A percentile compares a stretch with the other conserved stretches of the same genome.
Conservation (phyloP, 805 yeast genomes). For the Cyberlindnera mycetangii region DNA sequence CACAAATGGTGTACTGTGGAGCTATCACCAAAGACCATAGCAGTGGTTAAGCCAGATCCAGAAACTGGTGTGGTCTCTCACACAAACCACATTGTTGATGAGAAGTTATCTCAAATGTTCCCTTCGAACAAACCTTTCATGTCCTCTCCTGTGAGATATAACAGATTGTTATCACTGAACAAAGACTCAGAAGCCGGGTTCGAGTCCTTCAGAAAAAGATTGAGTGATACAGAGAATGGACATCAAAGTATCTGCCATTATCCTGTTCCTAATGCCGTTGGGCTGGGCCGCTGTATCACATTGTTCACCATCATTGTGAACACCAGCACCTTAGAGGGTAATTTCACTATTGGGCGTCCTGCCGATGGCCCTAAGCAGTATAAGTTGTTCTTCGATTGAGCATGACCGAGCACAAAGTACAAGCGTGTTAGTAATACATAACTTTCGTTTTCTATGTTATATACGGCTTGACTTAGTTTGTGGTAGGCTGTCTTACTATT, state of each 20-base stretch:
- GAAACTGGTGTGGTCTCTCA: conserved; percentile 21
- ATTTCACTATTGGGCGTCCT: conserved; percentile 19
- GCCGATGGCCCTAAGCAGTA: conserved; percentile 15
- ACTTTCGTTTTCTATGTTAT: neutral
- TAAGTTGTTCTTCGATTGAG: conserved; percentile 12
- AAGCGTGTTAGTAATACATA: too few species aligned
- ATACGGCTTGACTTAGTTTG: too few species aligned
- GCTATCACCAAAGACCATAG: conserved; percentile 22
- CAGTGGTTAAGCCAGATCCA: conserved; percentile 13
- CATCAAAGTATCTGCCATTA: conserved; percentile 24
- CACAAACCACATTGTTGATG: conserved; percentile 26
- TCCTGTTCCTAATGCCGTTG: conserved; percentile 16
- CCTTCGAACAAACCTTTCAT: conserved; percentile 16
- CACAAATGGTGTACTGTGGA: conserved; percentile 22
- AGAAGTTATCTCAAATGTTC: conserved; percentile 3
- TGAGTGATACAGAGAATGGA: conserved; percentile 20
- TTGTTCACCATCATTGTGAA: conserved; percentile 22
- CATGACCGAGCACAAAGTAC: too few species aligned
- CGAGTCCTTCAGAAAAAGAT: conserved; percentile 20
- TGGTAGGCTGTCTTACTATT: too few species aligned
- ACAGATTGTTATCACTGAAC: conserved; percentile 19
- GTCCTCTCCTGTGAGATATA: conserved; percentile 19
- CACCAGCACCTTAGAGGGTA: conserved; percentile 13
- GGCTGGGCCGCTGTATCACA: conserved; percentile 19
- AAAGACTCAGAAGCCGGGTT: conserved; percentile 14